Base-by-base conservation (phyloP, 352 stramenopile species). In the Blastocystis sp. region DNA sequence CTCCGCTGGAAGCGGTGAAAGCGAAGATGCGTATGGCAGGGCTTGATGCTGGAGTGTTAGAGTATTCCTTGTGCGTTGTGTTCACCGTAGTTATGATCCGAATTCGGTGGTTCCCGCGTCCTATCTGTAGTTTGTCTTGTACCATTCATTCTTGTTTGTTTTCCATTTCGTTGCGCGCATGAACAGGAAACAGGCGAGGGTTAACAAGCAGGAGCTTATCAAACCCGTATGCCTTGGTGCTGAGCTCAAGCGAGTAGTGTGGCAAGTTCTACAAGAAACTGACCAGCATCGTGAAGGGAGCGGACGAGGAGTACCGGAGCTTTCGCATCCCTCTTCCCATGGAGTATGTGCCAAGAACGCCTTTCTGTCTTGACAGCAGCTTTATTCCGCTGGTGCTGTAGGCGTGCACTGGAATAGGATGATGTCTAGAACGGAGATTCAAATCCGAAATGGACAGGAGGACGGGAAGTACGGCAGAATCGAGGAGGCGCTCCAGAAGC, bases 71-170 rank as follows among this genome's bases (percentile, higher is more conserved):
- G n/a, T 85, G 61, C 19, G 6, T 33, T 70, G 16, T 3, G 12
- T 13, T 69, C 26, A 60, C 19, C 26, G 51, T 85, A 85, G 74
- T 55, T 70, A 85, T 39, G 50, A 85, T 69, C 74, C 74, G 24
- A 31, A 66, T 51, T 29, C 50, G 31, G 26, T 67, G 24, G 74
- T 81, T 21, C 70, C 74, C 16, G 35, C 45, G 19, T 16, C 37
- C n/a, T 63, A 29, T 39, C 3, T 81, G 71, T 81, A 81, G 50
- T 67, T 59, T 81, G 37, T 2, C 45, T 55, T 55, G 45, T 55
- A 55, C 45, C 45, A 55, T 55, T 55, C 45, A 50, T n/a, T 81
- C 9, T 13, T 67, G 31, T 81, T 50, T 81, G 59, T 74, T 74
- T 19, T 74, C 63, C 21, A 6, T 50, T 31, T 10, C n/a, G 1